Conservation (phyloP, 768 basidiomycete species). For the Cyclocybe cylindracea region DNA sequence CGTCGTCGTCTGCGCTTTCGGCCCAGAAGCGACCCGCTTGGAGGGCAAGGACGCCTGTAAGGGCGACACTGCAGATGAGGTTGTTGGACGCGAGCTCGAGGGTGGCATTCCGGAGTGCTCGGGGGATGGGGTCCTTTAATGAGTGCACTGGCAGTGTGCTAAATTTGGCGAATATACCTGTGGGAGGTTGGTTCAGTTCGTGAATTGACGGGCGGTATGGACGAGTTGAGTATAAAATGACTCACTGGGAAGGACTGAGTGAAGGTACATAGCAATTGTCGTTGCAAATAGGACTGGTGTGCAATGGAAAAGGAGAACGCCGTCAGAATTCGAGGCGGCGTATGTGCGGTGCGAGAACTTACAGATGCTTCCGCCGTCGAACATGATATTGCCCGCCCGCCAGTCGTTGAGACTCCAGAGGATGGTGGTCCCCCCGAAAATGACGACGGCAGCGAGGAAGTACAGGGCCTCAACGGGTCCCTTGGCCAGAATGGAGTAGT, state of each 20-base stretch:
- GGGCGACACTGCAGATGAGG: constrained; percentile 83
- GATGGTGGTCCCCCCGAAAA: constrained; percentile 65
- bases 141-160: constrained; percentile 52
- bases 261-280: constrained; percentile 70
- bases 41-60: constrained; percentile 83
- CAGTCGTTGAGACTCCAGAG: constrained; percentile 80
- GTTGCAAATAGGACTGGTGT: constrained; percentile 71
- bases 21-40: constrained; percentile 88
- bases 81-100: constrained; percentile 83
- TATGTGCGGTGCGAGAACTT: constrained; percentile 27
- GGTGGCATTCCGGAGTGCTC: constrained; percentile 58
- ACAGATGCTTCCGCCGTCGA: constrained; percentile 90
- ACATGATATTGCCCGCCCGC: constrained; percentile 85
- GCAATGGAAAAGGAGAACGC: not conserved
- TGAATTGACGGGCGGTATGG: not conserved
- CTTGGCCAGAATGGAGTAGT: constrained; percentile 78
- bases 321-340: not conserved
- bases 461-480: constrained; percentile 59
- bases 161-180: constrained; percentile 65
- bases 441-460: constrained; percentile 53
- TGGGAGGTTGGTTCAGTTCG: constrained; percentile 6
- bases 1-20: constrained; percentile 66
- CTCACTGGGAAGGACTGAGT: constrained; percentile 82
- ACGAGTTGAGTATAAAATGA: constrained; percentile 8
- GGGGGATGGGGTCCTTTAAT: constrained; percentile 61